These are phyloP conservation scores for Histomonas meleagridis DNA, from an alignment of 208 protist genomes.

Conservation along the genomic window DNA sequence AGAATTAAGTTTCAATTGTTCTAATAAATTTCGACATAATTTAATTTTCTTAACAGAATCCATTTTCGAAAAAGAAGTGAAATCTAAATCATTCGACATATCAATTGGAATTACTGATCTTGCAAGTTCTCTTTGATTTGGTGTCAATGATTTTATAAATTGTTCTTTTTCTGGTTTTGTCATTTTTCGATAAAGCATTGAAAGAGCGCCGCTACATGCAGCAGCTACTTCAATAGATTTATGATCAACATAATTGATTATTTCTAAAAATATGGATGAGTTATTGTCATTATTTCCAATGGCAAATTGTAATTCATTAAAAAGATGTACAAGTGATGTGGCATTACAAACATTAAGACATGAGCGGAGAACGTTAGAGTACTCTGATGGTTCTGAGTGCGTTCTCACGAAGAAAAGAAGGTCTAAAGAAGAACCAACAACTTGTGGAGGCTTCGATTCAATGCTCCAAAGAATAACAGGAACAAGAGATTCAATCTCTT, in stretches of 20 bases:
- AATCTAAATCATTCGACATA: not conserved
- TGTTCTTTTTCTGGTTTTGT: not conserved
- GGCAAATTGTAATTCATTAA: not conserved
- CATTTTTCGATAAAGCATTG: not conserved
- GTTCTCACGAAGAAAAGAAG: not conserved
- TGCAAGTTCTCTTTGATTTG: not conserved
- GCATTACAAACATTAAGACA: not conserved
- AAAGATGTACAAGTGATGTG: not conserved
- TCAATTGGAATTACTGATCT: not conserved
- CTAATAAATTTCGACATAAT: not conserved
- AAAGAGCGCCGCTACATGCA: not conserved
- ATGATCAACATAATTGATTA: not conserved
- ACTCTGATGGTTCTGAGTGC: not conserved
- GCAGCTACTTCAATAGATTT: not conserved
- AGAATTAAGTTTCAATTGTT: not conserved
- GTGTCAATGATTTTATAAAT: not conserved
- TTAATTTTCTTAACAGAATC: not conserved
- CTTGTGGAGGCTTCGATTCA: not conserved
- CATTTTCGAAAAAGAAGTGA: not conserved
- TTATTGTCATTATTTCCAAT: not conserved
- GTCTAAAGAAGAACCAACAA: not conserved
- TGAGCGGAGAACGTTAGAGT: not conserved
- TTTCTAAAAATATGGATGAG: not conserved
- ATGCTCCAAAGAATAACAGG: not conserved
- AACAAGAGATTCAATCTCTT: slow-evolving; percentile 3